Percentiles rank a stretch among this genome's conserved stretches.
Conservation (phyloP, 1,139 yeast genomes). For the Lodderomyces parapsilosis region DNA sequence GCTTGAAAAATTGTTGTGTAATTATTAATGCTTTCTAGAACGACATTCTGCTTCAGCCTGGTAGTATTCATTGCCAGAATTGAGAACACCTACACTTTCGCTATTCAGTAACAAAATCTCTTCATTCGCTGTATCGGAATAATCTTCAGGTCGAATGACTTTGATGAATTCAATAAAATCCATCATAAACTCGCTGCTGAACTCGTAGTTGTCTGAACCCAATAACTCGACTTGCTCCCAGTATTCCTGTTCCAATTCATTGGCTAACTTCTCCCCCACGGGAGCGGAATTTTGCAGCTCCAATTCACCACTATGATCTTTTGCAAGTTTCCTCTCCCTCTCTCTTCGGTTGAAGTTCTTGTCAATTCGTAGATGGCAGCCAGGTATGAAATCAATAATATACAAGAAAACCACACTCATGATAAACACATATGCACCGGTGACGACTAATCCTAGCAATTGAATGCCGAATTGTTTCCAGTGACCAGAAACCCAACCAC, state of each 20-base stretch:
- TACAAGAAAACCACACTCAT: slow-evolving; percentile 37
- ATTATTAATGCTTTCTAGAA: slow-evolving; percentile 1
- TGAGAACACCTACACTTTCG: not conserved
- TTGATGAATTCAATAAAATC: slow-evolving; percentile 50
- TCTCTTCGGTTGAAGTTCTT: slow-evolving; percentile 37
- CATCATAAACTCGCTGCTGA: slow-evolving; percentile 50
- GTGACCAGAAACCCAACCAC: slow-evolving; percentile 51
- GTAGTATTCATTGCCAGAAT: not conserved
- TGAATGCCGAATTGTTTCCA: slow-evolving; percentile 53
- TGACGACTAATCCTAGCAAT: slow-evolving; percentile 41
- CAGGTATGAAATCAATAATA: slow-evolving; percentile 45
- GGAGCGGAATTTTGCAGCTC: slow-evolving; percentile 22
- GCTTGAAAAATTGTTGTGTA: not conserved
- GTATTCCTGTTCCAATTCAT: slow-evolving; percentile 13
- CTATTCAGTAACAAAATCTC: slow-evolving; percentile 5
- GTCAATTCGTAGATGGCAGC: slow-evolving; percentile 47
- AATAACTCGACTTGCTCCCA: slow-evolving; percentile 39
- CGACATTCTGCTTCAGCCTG: not conserved
- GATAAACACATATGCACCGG: slow-evolving; percentile 38
- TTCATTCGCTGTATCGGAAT: slow-evolving; percentile 16
- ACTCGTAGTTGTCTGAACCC: slow-evolving; percentile 52
- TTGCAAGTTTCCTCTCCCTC: slow-evolving; percentile 30
- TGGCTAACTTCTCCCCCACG: slow-evolving; percentile 3
- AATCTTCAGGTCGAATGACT: slow-evolving; percentile 43
- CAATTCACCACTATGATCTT: too few relatives aligned